Evolutionary conservation across 371 early-diverging fungal genomes (phyloP).

Genomic region (Blakeslea trispora): DNA sequence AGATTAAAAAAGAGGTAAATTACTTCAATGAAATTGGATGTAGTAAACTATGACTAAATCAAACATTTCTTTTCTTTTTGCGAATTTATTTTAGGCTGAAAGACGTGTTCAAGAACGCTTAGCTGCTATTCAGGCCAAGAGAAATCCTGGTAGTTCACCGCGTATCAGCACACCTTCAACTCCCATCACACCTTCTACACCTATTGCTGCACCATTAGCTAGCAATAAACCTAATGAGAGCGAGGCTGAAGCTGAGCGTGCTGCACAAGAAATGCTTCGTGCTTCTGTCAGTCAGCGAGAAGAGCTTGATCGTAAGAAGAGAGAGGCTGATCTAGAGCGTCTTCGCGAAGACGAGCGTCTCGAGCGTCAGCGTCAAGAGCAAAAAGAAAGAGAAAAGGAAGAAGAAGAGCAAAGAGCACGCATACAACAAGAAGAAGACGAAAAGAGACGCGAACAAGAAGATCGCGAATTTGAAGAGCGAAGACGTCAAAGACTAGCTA

Average conservation of each 20-base stretch:
- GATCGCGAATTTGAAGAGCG: constrained; percentile 34
- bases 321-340: constrained; percentile 19
- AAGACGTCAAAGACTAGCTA: constrained; percentile 28
- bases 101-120: constrained; percentile 55
- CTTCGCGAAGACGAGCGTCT: constrained; percentile 22
- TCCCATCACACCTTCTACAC: constrained; percentile 6
- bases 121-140: constrained; percentile 45
- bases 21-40: background rate
- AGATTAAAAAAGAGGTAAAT: constrained; percentile 52
- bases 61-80: background rate
- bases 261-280: constrained; percentile 39
- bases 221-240: constrained; percentile 27
- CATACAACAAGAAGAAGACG: constrained; percentile 21
- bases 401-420: constrained; percentile 22
- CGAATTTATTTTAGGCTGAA: constrained; percentile 35
- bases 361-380: constrained; percentile 24
- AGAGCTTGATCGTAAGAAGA: constrained; percentile 24
- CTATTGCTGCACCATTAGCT: constrained; percentile 10
- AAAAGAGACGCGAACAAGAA: constrained; percentile 26
- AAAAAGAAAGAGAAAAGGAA: constrained; percentile 16
- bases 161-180: constrained; percentile 6
- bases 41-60: background rate
- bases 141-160: constrained; percentile 25
- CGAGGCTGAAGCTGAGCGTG: constrained; percentile 27
- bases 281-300: constrained; percentile 27